Conservation (phyloP, 2,329 filamentous ascomycete species). For the Ceratocystiopsis brevicomis region DNA sequence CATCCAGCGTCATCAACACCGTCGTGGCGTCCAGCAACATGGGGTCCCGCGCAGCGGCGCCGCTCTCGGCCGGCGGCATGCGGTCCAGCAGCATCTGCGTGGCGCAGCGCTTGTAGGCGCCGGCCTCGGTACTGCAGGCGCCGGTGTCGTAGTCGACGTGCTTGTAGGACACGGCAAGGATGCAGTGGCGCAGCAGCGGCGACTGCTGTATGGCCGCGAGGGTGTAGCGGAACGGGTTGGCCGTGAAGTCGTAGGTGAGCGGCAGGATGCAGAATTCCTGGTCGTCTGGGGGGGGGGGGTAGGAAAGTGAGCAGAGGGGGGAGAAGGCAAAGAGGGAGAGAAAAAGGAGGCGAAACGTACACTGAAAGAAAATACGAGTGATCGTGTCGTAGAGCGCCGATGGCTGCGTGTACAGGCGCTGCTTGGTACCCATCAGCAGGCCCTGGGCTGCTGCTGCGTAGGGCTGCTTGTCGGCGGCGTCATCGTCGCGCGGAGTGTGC, state of each 20-base stretch:
- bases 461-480: background rate
- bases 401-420: constrained; percentile 2
- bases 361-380: constrained; percentile 4
- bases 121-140: constrained; percentile 9
- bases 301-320: background rate
- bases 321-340: background rate
- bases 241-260: constrained; percentile 14
- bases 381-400: constrained; percentile 3
- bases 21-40: constrained; percentile 14
- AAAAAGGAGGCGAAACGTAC: background rate
- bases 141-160: constrained; percentile 14
- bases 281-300: constrained; percentile 12
- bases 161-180: constrained; percentile 15
- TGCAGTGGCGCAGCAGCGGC: constrained; percentile 15
- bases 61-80: constrained; percentile 2
- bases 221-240: constrained; percentile 17
- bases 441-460: background rate
- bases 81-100: constrained; percentile 11
- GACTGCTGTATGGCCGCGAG: constrained; percentile 10
- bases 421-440: background rate
- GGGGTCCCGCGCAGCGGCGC: constrained; percentile 1
- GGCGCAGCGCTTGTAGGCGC: constrained; percentile 11
- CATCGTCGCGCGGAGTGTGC: too few relatives aligned
- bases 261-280: constrained; percentile 17
- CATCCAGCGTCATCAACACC: constrained; percentile 17